Evolutionary conservation across 495 filamentous ascomycete species (phyloP).

Genomic region (Cairneyella variabilis): DNA sequence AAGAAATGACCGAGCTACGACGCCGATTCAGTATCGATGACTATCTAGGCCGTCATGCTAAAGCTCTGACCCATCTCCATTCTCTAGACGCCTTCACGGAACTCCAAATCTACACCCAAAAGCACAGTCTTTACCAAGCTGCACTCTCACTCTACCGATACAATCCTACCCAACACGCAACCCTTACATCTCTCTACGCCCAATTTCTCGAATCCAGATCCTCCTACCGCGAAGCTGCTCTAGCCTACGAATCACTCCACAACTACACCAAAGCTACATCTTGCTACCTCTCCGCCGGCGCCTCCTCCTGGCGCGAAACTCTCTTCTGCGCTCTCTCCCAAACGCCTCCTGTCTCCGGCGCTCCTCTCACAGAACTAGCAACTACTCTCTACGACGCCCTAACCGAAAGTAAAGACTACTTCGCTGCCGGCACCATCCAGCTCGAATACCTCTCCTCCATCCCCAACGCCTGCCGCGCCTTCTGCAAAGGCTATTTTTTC

Average conservation of each 20-base stretch:
- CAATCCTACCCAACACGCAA: slow-evolving; percentile 49
- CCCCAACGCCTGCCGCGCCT: slow-evolving; percentile 57
- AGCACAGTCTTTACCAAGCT: slow-evolving; percentile 72
- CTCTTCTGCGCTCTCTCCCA: slow-evolving; percentile 70
- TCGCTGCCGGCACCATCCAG: slow-evolving; percentile 72
- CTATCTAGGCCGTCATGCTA: slow-evolving; percentile 66
- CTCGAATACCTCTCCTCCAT: slow-evolving; percentile 74
- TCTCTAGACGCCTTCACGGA: slow-evolving; percentile 60
- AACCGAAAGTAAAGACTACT: slow-evolving; percentile 76
- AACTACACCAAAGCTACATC: slow-evolving; percentile 67
- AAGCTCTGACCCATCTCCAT: slow-evolving; percentile 75
- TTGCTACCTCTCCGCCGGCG: slow-evolving; percentile 73
- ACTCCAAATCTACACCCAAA: slow-evolving; percentile 65
- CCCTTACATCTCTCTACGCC: slow-evolving; percentile 73
- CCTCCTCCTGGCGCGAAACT: slow-evolving; percentile 78
- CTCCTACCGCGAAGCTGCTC: slow-evolving; percentile 77
- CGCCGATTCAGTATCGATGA: slow-evolving; percentile 85
- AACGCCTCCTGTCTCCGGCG: slow-evolving; percentile 47
- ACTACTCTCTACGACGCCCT: slow-evolving; percentile 64
- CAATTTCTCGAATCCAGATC: slow-evolving; percentile 69
- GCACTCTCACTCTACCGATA: slow-evolving; percentile 85
- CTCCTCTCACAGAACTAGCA: slow-evolving; percentile 58
- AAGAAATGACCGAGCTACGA: slow-evolving; percentile 62
- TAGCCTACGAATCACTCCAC: slow-evolving; percentile 81
- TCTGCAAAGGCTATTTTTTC: slow-evolving; percentile 84